phyloP scores from a whole-genome alignment of 2,329 filamentous ascomycete genomes.

The Apiospora rasikravindrae region DNA sequence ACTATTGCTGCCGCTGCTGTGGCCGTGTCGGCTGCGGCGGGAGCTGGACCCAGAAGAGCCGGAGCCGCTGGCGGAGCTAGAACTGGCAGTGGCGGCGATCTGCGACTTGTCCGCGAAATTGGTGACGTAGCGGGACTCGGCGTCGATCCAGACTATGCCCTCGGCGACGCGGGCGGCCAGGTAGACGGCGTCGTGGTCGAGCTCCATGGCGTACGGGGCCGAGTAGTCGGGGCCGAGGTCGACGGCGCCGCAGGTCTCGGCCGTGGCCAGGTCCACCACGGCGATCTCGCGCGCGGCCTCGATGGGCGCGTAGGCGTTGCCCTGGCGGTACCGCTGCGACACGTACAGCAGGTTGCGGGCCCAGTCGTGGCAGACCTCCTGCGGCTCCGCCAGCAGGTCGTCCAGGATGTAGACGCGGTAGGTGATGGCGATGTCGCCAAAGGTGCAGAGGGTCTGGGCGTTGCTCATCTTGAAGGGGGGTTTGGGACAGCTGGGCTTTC shows the following conservation, averaged over 20 bases:
- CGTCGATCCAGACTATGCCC: conserved; percentile 33
- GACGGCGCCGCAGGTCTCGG: conserved; percentile 26
- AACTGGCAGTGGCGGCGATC: conserved; percentile 20
- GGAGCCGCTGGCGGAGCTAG: not conserved
- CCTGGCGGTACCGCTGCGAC: conserved; percentile 33
- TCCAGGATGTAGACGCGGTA: conserved; percentile 36
- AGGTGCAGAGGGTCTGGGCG: conserved; percentile 28
- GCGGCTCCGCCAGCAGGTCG: conserved; percentile 35
- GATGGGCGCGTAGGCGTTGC: conserved; percentile 32
- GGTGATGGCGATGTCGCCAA: conserved; percentile 32
- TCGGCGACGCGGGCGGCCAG: conserved; percentile 31
- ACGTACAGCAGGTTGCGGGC: conserved; percentile 32
- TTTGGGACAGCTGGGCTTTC: not conserved
- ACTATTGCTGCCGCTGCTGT: not conserved
- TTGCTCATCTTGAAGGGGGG: conserved; percentile 13
- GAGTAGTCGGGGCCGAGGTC: conserved; percentile 30
- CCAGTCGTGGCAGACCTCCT: conserved; percentile 35
- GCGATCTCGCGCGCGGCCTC: conserved; percentile 31
- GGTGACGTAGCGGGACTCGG: conserved; percentile 27
- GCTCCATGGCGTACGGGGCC: conserved; percentile 33
- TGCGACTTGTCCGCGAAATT: conserved; percentile 27
- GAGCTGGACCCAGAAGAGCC: not conserved
- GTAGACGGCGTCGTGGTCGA: conserved; percentile 31
- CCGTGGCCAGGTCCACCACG: conserved; percentile 30
- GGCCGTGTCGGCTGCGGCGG: not conserved